Evolutionary conservation across 2,329 filamentous ascomycete species (phyloP).

Genomic region (Herpotrichia juniperi): DNA sequence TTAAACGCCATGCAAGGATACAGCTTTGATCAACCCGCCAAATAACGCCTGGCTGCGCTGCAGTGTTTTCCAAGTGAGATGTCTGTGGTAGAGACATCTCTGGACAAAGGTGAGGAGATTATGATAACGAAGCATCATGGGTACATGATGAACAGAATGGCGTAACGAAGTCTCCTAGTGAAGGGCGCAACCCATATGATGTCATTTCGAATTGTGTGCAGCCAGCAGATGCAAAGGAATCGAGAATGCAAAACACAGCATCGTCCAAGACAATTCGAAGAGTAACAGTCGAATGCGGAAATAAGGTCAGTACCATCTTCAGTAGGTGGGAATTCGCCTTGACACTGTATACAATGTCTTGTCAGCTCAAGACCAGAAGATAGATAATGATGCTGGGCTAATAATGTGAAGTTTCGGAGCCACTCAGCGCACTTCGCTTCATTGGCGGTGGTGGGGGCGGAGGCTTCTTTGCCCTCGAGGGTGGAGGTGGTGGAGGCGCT

Average conservation of each 20-base stretch:
- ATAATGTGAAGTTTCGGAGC: slow-evolving; percentile 44
- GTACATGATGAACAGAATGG: neutral
- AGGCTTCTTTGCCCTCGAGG: slow-evolving; percentile 69
- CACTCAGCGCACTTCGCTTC: slow-evolving; percentile 62
- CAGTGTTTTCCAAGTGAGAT: no score
- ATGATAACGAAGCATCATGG: no score
- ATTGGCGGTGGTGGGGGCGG: slow-evolving; percentile 68
- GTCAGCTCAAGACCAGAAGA: neutral
- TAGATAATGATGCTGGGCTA: slow-evolving; percentile 15
- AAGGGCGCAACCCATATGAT: no score
- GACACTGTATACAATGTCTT: slow-evolving; percentile 8
- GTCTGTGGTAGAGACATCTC: no score
- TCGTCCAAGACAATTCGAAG: neutral
- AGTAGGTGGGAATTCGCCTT: slow-evolving; percentile 6
- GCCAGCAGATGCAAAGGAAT: neutral
- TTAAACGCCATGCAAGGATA: no score
- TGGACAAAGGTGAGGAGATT: no score
- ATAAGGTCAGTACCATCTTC: neutral
- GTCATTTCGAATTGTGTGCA: neutral
- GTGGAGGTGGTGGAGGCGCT: slow-evolving; percentile 63
- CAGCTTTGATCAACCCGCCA: no score
- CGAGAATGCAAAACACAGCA: neutral
- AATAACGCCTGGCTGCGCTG: no score
- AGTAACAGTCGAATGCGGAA: neutral
- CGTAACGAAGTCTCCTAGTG: no score